Conservation (phyloP, 805 yeast species). For the Myxozyma kluyveri region DNA sequence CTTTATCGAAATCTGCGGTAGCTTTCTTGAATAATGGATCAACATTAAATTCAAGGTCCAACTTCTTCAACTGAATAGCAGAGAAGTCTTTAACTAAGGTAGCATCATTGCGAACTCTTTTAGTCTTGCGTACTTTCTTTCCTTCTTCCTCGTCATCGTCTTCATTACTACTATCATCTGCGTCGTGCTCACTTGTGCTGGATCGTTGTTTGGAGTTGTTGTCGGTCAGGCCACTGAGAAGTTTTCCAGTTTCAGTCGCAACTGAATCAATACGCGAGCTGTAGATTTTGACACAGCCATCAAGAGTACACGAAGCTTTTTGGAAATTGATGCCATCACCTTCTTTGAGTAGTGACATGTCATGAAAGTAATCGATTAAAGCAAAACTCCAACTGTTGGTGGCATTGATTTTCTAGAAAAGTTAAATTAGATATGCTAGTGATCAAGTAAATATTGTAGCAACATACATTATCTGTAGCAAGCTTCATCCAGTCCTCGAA, state of each 20-base stretch:
- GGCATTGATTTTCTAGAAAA: constrained; percentile 61
- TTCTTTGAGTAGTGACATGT: constrained; percentile 68
- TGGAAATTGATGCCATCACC: constrained; percentile 83
- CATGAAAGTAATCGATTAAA: constrained; percentile 87
- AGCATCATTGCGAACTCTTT: constrained; percentile 32
- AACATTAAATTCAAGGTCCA: constrained; percentile 41
- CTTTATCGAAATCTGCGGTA: constrained; percentile 48
- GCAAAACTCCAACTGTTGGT: constrained; percentile 89
- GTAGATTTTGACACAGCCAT: constrained; percentile 92
- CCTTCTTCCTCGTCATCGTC: constrained; percentile 32
- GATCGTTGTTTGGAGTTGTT: constrained; percentile 29
- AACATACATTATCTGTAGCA: constrained; percentile 62
- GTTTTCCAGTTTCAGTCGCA: constrained; percentile 82
- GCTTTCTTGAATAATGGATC: constrained; percentile 45
- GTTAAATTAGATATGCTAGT: constrained; percentile 7
- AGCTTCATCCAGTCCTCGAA: constrained; percentile 80
- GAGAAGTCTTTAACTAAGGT: constrained; percentile 37
- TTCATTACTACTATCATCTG: constrained; percentile 25
- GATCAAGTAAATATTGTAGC: too few species aligned
- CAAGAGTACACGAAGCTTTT: constrained; percentile 84
- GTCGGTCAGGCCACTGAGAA: constrained; percentile 69
- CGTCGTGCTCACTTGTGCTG: constrained; percentile 25
- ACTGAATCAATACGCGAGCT: constrained; percentile 89
- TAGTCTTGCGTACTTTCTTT: constrained; percentile 20
- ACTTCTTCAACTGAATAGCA: constrained; percentile 35